Conservation (phyloP, 345 rosid species). For the Eucalyptus marginata region DNA sequence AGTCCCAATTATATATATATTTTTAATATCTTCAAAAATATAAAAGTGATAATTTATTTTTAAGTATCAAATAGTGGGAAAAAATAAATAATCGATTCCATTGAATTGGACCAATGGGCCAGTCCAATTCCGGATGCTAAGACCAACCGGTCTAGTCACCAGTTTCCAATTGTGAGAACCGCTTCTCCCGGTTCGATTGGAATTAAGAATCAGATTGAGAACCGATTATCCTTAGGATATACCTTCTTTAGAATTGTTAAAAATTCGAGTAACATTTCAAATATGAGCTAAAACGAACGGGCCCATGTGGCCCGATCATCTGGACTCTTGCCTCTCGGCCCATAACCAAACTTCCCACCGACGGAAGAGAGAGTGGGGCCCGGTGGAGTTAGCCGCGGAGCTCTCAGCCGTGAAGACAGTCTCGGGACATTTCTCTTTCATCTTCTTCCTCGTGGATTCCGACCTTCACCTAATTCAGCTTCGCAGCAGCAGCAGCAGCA, state of each 20-base stretch:
- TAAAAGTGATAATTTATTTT: too few relatives aligned
- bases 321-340: neutral
- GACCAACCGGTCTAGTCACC: rapidly evolving
- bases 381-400: neutral
- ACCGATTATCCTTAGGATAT: rapidly evolving
- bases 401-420: neutral
- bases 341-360: neutral
- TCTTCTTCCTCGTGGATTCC: neutral
- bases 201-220: too few relatives aligned
- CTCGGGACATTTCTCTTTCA: neutral
- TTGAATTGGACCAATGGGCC: too few relatives aligned
- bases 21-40: too few relatives aligned
- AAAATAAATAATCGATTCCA: rapidly evolving
- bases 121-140: too few relatives aligned
- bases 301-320: neutral
- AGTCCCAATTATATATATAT: too few relatives aligned
- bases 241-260: neutral
- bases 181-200: too few relatives aligned
- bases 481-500: neutral
- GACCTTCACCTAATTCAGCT: neutral
- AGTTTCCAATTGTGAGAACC: too few relatives aligned
- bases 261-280: neutral
- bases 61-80: too few relatives aligned
- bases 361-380: neutral
- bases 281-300: neutral